Base-by-base conservation (phyloP, 805 yeast species). In the Torulaspora franciscae region DNA sequence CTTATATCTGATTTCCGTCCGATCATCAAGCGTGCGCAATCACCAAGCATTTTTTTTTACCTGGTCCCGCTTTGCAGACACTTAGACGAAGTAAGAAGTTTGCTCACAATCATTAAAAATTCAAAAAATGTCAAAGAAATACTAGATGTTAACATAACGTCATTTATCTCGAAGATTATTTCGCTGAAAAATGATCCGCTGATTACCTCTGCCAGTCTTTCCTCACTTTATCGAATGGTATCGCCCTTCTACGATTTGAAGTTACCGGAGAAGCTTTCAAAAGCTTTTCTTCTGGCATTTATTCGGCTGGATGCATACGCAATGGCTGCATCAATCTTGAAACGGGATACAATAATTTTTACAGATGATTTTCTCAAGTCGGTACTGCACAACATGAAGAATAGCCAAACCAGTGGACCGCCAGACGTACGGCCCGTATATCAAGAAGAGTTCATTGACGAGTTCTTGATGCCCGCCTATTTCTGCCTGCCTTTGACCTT, bases 21-120 rank as follows among this genome's bases (percentile, higher is more conserved):
- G 3, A 32, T 58, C 15, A 48, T 63, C n/a, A 40, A 49, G 22
- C 39, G 49, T 8, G 39, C 45, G 10, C 46, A 49, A 30, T 42
- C 50, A 1, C 43, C 54, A 2, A 25, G 29, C 8, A 37, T 52
- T 6, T 48, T 57, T 7, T 37, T 46, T 10, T 46, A 43, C 15
- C 39, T 56, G 25, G 47, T 59, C 25, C 49, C 56, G 6, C 45
- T 52, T 33, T 59, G 62, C 50, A 32, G 52, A n/a, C 58, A 57
- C 40, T 46, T 41, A 29, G 46, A 50, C 15, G 65, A 61, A 37
- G 36, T 61, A 1, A 22, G 24, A n/a, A 38, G 48, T 17, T 28
- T 63, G 25, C 24, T 60, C 11, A 33, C 37, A 7, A 48, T 55
- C 9, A 38, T 56, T 3, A 26, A 40, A 7, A 44, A 34, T 5